Conservation (phyloP, 1,139 yeast genomes). For the Arxiozyma telluris region DNA sequence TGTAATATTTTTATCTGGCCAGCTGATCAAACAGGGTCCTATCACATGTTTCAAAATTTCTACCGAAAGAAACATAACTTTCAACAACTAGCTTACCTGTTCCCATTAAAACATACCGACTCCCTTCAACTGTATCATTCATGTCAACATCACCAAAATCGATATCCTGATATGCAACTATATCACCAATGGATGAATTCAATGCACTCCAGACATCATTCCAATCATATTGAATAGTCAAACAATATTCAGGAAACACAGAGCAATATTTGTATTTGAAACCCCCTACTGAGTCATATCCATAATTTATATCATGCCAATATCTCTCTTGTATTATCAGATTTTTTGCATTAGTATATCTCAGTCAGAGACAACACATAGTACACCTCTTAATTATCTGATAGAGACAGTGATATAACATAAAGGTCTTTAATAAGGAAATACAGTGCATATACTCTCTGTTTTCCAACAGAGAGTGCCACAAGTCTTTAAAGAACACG, state of each 20-base stretch:
- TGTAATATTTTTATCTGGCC: background rate
- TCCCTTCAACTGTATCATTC: background rate
- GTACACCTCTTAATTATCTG: no score
- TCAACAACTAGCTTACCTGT: background rate
- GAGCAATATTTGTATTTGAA: background rate
- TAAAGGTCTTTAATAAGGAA: no score
- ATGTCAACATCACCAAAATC: background rate
- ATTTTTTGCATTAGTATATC: background rate
- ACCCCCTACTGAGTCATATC: background rate
- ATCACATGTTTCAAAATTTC: background rate
- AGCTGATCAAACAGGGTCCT: background rate
- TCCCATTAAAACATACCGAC: background rate
- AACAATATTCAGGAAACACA: background rate
- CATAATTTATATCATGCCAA: background rate
- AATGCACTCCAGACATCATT: background rate
- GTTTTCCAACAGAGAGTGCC: no score
- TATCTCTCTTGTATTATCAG: background rate
- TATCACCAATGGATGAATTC: background rate
- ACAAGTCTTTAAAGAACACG: no score
- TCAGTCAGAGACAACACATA: no score
- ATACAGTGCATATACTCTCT: no score
- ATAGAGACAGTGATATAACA: no score
- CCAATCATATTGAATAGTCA: background rate
- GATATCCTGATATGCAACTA: background rate
- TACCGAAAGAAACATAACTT: background rate